A percentile compares a stretch with the other conserved stretches of the same genome.
phyloP scores from a whole-genome alignment of 306 rosid genomes.

The Neltuma alba region DNA sequence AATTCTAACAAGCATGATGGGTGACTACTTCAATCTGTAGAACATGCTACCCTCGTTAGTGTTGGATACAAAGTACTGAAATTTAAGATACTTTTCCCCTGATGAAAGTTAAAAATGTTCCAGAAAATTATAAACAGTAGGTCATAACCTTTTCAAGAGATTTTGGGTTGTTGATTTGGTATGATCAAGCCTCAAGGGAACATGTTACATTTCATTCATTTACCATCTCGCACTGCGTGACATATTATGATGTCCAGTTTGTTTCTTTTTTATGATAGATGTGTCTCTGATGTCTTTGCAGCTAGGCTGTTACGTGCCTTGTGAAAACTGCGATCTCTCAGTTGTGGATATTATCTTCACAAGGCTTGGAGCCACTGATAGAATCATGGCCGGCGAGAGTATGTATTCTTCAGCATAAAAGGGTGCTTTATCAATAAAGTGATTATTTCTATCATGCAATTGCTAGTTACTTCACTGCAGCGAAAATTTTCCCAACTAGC shows the following conservation, averaged over 20 bases:
- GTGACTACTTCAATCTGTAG: constrained; percentile 1
- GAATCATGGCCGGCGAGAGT: constrained; percentile 99
- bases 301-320: constrained; percentile 95
- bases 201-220: constrained; percentile 4
- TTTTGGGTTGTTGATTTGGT: neutral
- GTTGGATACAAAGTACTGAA: neutral
- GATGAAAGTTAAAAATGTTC: constrained; percentile 11
- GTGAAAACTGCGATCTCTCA: constrained; percentile 73
- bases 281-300: constrained; percentile 51
- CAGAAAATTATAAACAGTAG: neutral
- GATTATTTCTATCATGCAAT: neutral
- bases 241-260: constrained; percentile 22
- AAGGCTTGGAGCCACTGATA: constrained; percentile 96
- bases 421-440: neutral
- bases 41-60: constrained; percentile 15
- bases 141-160: constrained; percentile 10
- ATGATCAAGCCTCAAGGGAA: constrained; percentile 18
- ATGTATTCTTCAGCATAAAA: constrained; percentile 43
- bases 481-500: neutral
- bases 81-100: constrained; percentile 11
- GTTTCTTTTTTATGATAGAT: constrained; percentile 13
- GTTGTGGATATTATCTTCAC: constrained; percentile 90
- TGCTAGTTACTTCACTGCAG: neutral
- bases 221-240: neutral
- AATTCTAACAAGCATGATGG: constrained; percentile 13